These are phyloP conservation scores for Marasmius fiardii DNA, from an alignment of 1,284 basidiomycete genomes.

Conservation along the genomic window DNA sequence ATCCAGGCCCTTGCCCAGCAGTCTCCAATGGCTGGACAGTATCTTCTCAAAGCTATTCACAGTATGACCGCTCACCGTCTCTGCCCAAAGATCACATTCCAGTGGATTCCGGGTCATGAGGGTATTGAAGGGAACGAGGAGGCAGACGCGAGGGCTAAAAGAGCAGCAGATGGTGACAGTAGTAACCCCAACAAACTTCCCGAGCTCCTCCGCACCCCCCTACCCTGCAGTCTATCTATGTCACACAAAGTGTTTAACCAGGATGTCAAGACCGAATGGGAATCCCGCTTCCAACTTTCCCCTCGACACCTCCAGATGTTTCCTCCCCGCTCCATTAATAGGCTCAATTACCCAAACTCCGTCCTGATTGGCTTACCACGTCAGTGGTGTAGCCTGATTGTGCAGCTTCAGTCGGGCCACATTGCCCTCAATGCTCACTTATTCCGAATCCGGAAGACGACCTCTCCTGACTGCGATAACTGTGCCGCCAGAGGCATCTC, in stretches of 20 bases:
- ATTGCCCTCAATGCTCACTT: slow-evolving; percentile 18
- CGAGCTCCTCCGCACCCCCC: slow-evolving; percentile 5
- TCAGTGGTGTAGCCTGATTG: slow-evolving; percentile 19
- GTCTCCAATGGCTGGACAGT: slow-evolving; percentile 6
- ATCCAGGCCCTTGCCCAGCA: neutral
- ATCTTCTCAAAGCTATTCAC: slow-evolving; percentile 17
- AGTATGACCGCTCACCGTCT: neutral
- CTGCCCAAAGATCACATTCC: slow-evolving; percentile 2
- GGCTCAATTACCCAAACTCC: slow-evolving; percentile 7
- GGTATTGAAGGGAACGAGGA: slow-evolving; percentile 22
- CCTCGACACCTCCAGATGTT: neutral
- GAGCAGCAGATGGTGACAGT: slow-evolving; percentile 18
- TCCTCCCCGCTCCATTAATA: neutral
- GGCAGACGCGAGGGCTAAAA: slow-evolving; percentile 25
- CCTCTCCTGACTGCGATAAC: slow-evolving; percentile 16
- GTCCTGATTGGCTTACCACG: slow-evolving; percentile 15
- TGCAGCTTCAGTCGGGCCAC: slow-evolving; percentile 23
- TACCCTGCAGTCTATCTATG: neutral
- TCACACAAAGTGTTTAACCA: neutral
- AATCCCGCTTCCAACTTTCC: neutral
- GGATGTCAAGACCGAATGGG: neutral
- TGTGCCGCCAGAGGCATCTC: slow-evolving; percentile 8
- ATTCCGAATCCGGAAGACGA: slow-evolving; percentile 10
- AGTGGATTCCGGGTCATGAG: slow-evolving; percentile 24
- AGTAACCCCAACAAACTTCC: slow-evolving; percentile 11